phyloP scores from a whole-genome alignment of 495 filamentous ascomycete genomes.

The Penicillium flavigenum region DNA sequence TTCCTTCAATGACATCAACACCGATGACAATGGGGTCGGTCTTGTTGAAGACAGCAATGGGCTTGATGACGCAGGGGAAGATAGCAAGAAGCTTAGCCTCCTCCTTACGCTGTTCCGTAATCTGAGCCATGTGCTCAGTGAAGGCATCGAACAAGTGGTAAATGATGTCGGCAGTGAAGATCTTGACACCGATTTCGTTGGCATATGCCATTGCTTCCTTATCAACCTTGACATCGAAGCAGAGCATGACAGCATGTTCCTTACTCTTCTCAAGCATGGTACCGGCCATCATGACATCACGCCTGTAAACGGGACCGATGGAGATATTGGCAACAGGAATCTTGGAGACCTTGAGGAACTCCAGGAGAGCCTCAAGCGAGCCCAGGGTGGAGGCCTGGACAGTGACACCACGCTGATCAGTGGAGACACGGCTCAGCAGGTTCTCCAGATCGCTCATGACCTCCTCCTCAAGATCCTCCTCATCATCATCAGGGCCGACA shows the following conservation, averaged over 20 bases:
- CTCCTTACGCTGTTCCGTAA: slow-evolving; percentile 89
- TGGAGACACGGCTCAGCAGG: slow-evolving; percentile 84
- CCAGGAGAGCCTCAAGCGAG: slow-evolving; percentile 92
- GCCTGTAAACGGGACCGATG: slow-evolving; percentile 97
- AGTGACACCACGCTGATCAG: slow-evolving; percentile 86
- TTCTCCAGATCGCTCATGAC: slow-evolving; percentile 94
- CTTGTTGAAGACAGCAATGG: slow-evolving; percentile 98
- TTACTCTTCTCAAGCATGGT: slow-evolving; percentile 96
- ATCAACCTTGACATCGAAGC: slow-evolving; percentile 99
- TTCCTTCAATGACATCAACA: slow-evolving; percentile 91
- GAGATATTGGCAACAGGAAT: slow-evolving; percentile 97
- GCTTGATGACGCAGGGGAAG: slow-evolving; percentile 87
- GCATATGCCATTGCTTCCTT: slow-evolving; percentile 92
- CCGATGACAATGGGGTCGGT: slow-evolving; percentile 93
- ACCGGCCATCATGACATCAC: slow-evolving; percentile 94
- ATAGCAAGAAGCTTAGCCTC: slow-evolving; percentile 93
- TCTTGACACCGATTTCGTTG: slow-evolving; percentile 92
- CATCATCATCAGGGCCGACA: slow-evolving; percentile 91
- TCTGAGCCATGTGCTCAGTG: slow-evolving; percentile 84
- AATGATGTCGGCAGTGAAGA: slow-evolving; percentile 98
- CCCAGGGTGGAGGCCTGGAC: slow-evolving; percentile 98
- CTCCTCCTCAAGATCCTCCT: slow-evolving; percentile 94
- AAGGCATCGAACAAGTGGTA: slow-evolving; percentile 98
- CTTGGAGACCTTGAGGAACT: slow-evolving; percentile 91
- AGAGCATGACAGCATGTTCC: slow-evolving; percentile 98